phyloP scores from a whole-genome alignment of 495 filamentous ascomycete genomes.

The Staphylotrichum tortipilum region DNA sequence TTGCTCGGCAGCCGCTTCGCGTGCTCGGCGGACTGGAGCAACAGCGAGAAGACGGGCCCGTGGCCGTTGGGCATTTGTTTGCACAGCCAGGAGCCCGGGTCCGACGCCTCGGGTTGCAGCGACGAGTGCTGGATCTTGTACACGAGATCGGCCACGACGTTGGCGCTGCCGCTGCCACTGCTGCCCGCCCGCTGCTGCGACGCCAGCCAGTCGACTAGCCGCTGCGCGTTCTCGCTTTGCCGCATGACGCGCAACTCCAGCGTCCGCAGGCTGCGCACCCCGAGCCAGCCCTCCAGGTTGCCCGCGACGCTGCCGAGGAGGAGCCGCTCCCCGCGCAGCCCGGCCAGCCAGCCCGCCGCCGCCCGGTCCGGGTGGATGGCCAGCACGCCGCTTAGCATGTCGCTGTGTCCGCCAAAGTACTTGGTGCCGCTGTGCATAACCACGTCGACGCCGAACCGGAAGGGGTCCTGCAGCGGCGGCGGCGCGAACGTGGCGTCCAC shows the following conservation, averaged over 20 bases:
- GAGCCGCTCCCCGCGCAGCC: conserved; percentile 55
- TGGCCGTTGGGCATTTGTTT: conserved; percentile 90
- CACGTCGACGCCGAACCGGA: conserved; percentile 66
- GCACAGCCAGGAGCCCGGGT: conserved; percentile 59
- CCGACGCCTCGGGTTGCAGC: conserved; percentile 53
- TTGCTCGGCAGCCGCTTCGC: conserved; percentile 68
- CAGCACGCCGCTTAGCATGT: conserved; percentile 80
- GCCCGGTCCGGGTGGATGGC: conserved; percentile 41
- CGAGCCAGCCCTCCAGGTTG: conserved; percentile 85
- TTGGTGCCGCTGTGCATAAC: conserved; percentile 92
- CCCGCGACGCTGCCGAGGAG: conserved; percentile 83
- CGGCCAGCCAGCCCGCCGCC: conserved; percentile 38
- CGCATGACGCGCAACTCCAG: conserved; percentile 71
- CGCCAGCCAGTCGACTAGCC: conserved; percentile 64
- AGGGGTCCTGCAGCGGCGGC: conserved; percentile 83
- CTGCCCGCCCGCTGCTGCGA: conserved; percentile 25
- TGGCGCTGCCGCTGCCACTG: too few species aligned
- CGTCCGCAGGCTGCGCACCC: conserved; percentile 74
- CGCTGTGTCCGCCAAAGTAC: conserved; percentile 90
- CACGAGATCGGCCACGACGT: conserved; percentile 45
- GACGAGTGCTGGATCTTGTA: conserved; percentile 63
- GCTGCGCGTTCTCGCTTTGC: conserved; percentile 59
- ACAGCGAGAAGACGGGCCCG: conserved; percentile 78
- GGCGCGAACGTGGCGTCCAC: conserved; percentile 91
- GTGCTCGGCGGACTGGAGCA: conserved; percentile 47